Percentiles rank a stretch among this genome's conserved stretches.
Evolutionary conservation across 306 rosid genomes (phyloP).

Genomic region (Begonia loranthoides): DNA sequence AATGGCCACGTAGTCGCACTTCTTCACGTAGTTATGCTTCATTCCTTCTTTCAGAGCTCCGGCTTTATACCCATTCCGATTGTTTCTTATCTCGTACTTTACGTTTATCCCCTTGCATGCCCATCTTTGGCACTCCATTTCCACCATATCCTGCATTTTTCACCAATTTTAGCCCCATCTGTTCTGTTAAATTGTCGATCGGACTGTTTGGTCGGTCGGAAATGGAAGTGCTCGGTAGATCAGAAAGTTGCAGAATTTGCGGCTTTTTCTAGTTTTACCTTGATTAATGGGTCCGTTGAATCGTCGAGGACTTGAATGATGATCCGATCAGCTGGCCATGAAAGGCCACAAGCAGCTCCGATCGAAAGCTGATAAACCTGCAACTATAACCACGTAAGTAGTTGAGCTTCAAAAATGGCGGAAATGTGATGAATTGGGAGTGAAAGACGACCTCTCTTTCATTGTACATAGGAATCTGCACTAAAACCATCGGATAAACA

Average conservation of each 20-base stretch:
- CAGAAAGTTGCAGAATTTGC: neutral
- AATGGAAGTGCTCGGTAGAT: neutral
- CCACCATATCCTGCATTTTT: constrained; percentile 49
- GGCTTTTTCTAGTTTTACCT: constrained; percentile 24
- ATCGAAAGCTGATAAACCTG: constrained; percentile 84
- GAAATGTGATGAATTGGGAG: too few relatives aligned
- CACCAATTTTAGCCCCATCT: too few relatives aligned
- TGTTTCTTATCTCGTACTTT: constrained; percentile 69
- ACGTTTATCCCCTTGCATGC: constrained; percentile 63
- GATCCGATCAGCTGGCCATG: constrained; percentile 85
- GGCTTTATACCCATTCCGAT: constrained; percentile 75
- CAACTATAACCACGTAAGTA: constrained; percentile 2
- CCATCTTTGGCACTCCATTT: constrained; percentile 72
- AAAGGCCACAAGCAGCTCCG: constrained; percentile 77
- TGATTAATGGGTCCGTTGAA: constrained; percentile 63
- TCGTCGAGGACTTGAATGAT: constrained; percentile 80
- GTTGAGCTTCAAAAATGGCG: neutral
- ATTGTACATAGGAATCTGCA: constrained; percentile 88
- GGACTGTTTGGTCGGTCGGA: neutral
- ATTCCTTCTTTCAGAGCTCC: constrained; percentile 83
- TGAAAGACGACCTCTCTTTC: constrained; percentile 66
- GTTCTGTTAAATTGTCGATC: neutral
- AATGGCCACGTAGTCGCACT: constrained; percentile 65
- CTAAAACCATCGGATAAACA: constrained; percentile 55
- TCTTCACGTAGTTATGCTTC: constrained; percentile 50